These are phyloP conservation scores for Populus simonii DNA, from an alignment of 345 rosid species.

Conservation along the genomic window DNA sequence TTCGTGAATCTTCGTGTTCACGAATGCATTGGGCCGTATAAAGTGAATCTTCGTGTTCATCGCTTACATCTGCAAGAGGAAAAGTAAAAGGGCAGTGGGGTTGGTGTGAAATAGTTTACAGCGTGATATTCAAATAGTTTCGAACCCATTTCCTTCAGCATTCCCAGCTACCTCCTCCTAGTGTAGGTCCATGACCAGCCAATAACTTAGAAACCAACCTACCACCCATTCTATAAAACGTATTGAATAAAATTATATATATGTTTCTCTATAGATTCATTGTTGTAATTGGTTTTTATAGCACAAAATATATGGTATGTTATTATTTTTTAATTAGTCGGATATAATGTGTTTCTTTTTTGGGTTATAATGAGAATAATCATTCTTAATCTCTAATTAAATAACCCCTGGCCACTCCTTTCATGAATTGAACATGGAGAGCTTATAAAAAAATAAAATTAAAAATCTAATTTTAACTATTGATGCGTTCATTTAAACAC, in stretches of 20 bases:
- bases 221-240: not conserved
- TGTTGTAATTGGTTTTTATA: too few species aligned
- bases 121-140: not conserved
- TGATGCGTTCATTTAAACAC: too few species aligned
- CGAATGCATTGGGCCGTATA: not conserved
- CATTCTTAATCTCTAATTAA: too few species aligned
- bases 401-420: too few species aligned
- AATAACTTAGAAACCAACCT: not conserved
- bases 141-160: not conserved
- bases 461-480: too few species aligned
- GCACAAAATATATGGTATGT: too few species aligned
- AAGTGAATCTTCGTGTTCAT: not conserved
- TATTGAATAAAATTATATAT: not conserved
- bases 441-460: too few species aligned
- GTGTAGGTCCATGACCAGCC: not conserved
- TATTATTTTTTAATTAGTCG: too few species aligned
- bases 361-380: too few species aligned
- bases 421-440: too few species aligned
- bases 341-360: too few species aligned
- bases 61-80: not conserved
- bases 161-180: conserved; percentile 21
- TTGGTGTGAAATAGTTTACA: not conserved
- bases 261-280: not conserved
- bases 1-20: not conserved
- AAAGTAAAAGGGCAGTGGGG: not conserved